Percentiles rank a stretch among this genome's conserved stretches.
phyloP scores from a whole-genome alignment of 1,139 yeast species.

The Kodamaea alishanica region DNA sequence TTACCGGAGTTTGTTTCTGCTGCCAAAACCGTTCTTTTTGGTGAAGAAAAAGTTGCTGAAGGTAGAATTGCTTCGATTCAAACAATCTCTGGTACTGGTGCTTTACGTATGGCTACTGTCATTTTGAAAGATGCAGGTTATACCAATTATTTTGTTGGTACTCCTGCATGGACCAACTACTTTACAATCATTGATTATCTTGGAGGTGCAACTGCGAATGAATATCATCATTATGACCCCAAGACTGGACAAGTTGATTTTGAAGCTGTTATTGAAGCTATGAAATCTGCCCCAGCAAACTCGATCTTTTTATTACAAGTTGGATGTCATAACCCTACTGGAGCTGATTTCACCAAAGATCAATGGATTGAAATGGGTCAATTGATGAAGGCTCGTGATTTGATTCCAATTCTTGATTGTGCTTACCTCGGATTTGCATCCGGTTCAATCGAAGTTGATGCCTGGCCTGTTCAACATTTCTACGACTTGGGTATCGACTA shows the following conservation, averaged over 20 bases:
- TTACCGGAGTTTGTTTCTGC: constrained; percentile 35
- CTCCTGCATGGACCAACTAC: constrained; percentile 44
- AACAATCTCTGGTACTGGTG: constrained; percentile 45
- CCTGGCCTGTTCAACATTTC: constrained; percentile 20
- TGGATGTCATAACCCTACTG: constrained; percentile 98
- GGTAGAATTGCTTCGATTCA: constrained; percentile 37
- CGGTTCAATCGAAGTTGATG: constrained; percentile 21
- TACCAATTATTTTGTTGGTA: constrained; percentile 32
- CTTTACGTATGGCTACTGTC: constrained; percentile 37
- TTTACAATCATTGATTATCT: constrained; percentile 31
- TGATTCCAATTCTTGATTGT: constrained; percentile 86
- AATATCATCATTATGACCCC: constrained; percentile 34
- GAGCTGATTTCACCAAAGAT: constrained; percentile 83
- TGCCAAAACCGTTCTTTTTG: constrained; percentile 38
- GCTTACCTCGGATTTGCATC: constrained; percentile 79
- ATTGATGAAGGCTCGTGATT: constrained; percentile 35
- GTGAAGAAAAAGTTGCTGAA: constrained; percentile 21
- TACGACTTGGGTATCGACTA: constrained; percentile 16
- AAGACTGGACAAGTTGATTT: constrained; percentile 29
- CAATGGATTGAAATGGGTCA: constrained; percentile 69
- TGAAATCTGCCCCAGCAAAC: constrained; percentile 27
- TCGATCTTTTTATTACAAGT: constrained; percentile 57
- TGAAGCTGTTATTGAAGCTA: constrained; percentile 23
- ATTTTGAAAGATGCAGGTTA: constrained; percentile 30
- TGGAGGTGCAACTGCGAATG: constrained; percentile 24